Conservation (phyloP, 352 stramenopile species). For the Detonula confervacea region DNA sequence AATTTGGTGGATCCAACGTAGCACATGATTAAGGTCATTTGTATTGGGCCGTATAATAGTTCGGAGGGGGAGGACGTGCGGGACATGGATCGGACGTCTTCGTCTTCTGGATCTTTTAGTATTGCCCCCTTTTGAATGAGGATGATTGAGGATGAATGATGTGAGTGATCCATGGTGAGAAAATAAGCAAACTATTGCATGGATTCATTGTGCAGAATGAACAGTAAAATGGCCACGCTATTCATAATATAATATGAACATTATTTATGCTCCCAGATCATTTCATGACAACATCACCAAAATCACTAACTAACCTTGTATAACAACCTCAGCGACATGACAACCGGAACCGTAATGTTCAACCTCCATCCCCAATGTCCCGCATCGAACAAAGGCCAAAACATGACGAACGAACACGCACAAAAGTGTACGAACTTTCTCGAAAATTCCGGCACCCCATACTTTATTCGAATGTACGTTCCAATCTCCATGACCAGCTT, state of each 20-base stretch:
- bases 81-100: slow-evolving; percentile 71
- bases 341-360: slow-evolving; percentile 66
- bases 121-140: slow-evolving; percentile 47
- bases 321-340: slow-evolving; percentile 56
- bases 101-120: slow-evolving; percentile 72
- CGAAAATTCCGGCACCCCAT: slow-evolving; percentile 26
- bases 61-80: slow-evolving; percentile 71
- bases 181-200: no score
- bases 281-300: background rate
- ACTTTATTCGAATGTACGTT: slow-evolving; percentile 43
- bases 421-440: slow-evolving; percentile 67
- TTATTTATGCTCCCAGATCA: background rate
- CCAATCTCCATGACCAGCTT: slow-evolving; percentile 65
- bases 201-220: no score
- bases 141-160: background rate
- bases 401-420: slow-evolving; percentile 62
- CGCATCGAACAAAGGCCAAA: slow-evolving; percentile 76
- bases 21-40: slow-evolving; percentile 66
- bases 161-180: background rate
- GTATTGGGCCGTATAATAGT: slow-evolving; percentile 71
- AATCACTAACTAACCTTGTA: slow-evolving; percentile 65
- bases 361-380: slow-evolving; percentile 75
- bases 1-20: slow-evolving; percentile 68
- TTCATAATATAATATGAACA: no score
- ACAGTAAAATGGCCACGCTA: no score